phyloP scores from a whole-genome alignment of 108 stramenopile genomes.

The Pseudonitzschia pungens region DNA sequence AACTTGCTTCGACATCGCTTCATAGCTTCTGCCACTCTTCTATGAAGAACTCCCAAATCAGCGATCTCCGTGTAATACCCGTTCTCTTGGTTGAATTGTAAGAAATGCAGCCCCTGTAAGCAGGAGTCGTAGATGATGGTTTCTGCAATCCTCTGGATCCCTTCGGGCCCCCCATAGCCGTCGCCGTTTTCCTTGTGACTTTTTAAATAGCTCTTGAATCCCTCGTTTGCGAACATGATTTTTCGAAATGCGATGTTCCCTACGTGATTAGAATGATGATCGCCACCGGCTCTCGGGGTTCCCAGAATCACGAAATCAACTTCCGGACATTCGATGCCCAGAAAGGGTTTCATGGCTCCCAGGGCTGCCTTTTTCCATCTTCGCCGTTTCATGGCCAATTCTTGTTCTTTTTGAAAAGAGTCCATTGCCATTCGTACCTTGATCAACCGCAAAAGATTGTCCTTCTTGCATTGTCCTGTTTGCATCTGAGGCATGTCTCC shows the following conservation, averaged over 20 bases:
- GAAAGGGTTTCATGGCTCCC: background rate
- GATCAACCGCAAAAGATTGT: background rate
- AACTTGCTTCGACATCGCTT: background rate
- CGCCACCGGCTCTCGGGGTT: background rate
- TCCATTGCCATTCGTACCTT: constrained; percentile 15
- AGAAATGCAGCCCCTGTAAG: background rate
- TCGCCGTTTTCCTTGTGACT: background rate
- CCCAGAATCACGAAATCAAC: constrained; percentile 1
- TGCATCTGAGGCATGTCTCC: background rate
- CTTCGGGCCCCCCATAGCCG: background rate
- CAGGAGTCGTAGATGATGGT: background rate
- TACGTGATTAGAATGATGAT: background rate
- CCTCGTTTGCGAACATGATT: constrained; percentile 1
- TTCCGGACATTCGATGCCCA: constrained; percentile 13
- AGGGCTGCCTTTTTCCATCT: background rate
- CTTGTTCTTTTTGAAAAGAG: background rate
- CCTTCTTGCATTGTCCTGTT: background rate
- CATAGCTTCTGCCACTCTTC: background rate
- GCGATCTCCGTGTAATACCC: background rate
- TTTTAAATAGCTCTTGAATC: background rate
- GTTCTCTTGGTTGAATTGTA: background rate
- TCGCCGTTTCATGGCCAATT: background rate
- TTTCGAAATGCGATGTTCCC: background rate
- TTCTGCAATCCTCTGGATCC: background rate
- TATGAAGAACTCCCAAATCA: background rate